Percentiles rank a stretch among this genome's conserved stretches.
These are phyloP conservation scores for thale cress (Arabidopsis thaliana) DNA, from an alignment of 345 rosid genomes.

Conservation along the genomic window DNA sequence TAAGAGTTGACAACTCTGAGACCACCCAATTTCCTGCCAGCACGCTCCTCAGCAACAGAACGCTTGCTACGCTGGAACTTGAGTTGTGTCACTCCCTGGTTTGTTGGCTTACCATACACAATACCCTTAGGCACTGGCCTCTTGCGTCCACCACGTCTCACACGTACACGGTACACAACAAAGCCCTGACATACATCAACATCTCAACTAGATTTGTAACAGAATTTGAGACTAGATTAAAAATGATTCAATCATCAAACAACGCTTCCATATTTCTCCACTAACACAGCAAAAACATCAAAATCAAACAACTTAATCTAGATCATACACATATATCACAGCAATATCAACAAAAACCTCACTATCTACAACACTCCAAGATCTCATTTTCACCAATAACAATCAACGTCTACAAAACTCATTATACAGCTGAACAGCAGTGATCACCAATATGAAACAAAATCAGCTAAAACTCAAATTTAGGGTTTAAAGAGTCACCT, in stretches of 20 bases:
- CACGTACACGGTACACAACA: constrained; percentile 84
- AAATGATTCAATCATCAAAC: constrained; percentile 31
- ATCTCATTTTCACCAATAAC: background rate
- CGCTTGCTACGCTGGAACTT: constrained; percentile 98
- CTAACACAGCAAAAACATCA: background rate
- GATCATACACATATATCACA: background rate
- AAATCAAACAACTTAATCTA: background rate
- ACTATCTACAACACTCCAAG: background rate
- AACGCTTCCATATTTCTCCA: background rate
- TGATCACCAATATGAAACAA: background rate
- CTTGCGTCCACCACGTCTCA: constrained; percentile 96
- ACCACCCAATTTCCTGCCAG: constrained; percentile 89
- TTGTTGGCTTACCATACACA: constrained; percentile 87
- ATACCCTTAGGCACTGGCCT: constrained; percentile 98
- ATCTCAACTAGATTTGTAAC: background rate
- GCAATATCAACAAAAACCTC: background rate
- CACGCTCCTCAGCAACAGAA: constrained; percentile 98
- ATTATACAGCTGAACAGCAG: background rate
- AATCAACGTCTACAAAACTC: background rate
- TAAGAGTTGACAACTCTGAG: constrained; percentile 92
- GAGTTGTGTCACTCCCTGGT: constrained; percentile 96
- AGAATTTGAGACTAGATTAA: background rate
- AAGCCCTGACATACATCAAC: constrained; percentile 57
- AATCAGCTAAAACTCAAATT: background rate
- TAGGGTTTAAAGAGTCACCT: constrained; percentile 48